A percentile compares a stretch with the other conserved stretches of the same genome.
Conservation (phyloP, 495 filamentous ascomycete genomes). For the Penicillium subrubescens region DNA sequence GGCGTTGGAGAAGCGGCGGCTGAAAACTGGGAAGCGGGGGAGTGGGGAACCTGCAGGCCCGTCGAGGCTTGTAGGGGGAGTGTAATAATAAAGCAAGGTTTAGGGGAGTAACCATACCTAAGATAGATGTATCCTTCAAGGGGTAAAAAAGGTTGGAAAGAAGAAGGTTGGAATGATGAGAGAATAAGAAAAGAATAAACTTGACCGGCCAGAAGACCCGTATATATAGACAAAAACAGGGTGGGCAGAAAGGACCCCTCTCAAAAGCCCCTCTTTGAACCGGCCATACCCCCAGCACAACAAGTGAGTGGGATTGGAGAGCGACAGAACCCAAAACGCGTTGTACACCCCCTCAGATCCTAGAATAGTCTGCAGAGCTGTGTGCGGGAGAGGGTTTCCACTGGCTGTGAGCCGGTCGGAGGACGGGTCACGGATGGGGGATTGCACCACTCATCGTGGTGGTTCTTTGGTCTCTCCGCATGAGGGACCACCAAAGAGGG, state of each 20-base stretch:
- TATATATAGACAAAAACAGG: slow-evolving; percentile 11
- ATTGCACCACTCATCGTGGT: slow-evolving; percentile 15
- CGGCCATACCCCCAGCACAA: neutral
- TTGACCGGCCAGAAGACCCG: slow-evolving; percentile 1
- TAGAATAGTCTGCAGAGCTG: slow-evolving; percentile 2
- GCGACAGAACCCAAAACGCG: slow-evolving; percentile 19
- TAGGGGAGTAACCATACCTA: slow-evolving; percentile 7
- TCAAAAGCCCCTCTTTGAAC: slow-evolving; percentile 9
- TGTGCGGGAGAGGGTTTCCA: slow-evolving; percentile 7
- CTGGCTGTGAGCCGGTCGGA: neutral
- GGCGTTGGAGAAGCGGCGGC: slow-evolving; percentile 26
- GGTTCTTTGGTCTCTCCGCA: slow-evolving; percentile 22
- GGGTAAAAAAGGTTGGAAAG: neutral
- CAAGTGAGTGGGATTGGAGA: slow-evolving; percentile 12
- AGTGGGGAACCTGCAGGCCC: slow-evolving; percentile 22
- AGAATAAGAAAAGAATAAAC: neutral
- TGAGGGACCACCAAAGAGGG: slow-evolving; percentile 21
- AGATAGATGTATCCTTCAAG: neutral
- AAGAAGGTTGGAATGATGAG: slow-evolving; percentile 9
- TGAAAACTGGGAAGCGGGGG: slow-evolving; percentile 8
- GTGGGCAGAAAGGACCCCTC: neutral
- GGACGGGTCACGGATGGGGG: slow-evolving; percentile 13
- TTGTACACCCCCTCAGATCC: slow-evolving; percentile 20
- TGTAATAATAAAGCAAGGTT: neutral
- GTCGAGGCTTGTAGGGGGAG: neutral